Evolutionary conservation across 495 filamentous ascomycete genomes (phyloP).

Genomic region (Talaromyces stipitatus): DNA sequence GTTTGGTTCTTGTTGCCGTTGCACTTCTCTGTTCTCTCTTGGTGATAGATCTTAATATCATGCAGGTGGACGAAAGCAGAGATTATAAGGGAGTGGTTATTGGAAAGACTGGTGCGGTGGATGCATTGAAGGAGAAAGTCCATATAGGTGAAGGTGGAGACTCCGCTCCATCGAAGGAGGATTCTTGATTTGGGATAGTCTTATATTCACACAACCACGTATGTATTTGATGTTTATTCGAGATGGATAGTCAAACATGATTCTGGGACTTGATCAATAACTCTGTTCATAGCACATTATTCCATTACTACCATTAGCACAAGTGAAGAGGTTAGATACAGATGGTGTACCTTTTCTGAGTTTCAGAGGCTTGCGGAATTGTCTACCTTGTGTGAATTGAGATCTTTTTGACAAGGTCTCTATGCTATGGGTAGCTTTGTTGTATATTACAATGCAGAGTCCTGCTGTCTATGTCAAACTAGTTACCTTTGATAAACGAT

Average conservation of each 20-base stretch:
- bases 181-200: neutral
- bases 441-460: too few relatives aligned
- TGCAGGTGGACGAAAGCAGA: neutral
- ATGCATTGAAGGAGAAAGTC: neutral
- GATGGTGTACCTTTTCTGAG: too few relatives aligned
- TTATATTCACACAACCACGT: neutral
- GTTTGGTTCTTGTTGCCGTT: neutral
- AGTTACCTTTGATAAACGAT: too few relatives aligned
- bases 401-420: too few relatives aligned
- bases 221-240: neutral
- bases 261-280: neutral
- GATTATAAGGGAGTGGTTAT: constrained; percentile 4
- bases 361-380: too few relatives aligned
- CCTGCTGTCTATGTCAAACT: too few relatives aligned
- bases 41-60: neutral
- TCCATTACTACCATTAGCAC: neutral
- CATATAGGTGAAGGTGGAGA: neutral
- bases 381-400: too few relatives aligned
- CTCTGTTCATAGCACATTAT: neutral
- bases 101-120: constrained; percentile 3
- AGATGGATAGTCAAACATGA: too few relatives aligned
- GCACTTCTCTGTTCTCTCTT: neutral
- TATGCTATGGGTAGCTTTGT: too few relatives aligned
- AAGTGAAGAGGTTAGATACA: too few relatives aligned
- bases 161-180: neutral